Base-by-base conservation (phyloP, 1,139 yeast species). In the Yamadazyma atlantica region DNA sequence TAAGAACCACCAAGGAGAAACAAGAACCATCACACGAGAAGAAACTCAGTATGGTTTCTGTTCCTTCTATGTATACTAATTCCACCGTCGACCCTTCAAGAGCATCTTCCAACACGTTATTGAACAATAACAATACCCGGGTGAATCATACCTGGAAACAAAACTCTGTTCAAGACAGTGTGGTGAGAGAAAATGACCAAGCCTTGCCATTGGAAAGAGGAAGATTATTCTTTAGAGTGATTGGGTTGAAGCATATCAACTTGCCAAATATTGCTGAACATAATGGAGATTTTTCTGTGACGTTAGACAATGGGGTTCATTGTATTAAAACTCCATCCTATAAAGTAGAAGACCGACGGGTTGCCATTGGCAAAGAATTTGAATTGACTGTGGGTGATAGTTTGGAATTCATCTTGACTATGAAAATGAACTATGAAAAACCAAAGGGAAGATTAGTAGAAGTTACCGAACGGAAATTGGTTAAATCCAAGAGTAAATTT, bases 291-390 rank as follows among this genome's bases (percentile, higher is more conserved):
- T 82, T 86, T 60, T 77, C 80, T 33, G 55, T 89, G 32, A 80
- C 88, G 7, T 69, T 92, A 48, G 97, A 92, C 58, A 92, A 92
- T 58, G 96, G 97, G 2, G 80, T 84, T 28, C 96, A 92, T 55
- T 80, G 92, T 41, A 80, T 89, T 34, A 79, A 82, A 32, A 90
- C 97, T 0, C 82, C 86, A 22, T 78, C 77, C 53, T 71, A 79
- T 48, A 60, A 65, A 5, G 54, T 87, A 40, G 60, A 64, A 3
- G 54, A 64, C 10, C 29, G 37, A 4, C 61, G 64, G 17, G 68
- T 80, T 16, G 43, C 61, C 7, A 66, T 90, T 37, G 81, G 82
- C 37, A 90, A 87, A 53, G 97, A 92, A 55, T 89, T 89, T 57
- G 97, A 90, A 57, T 66, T 88, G 27, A 72, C 86, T 3, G 92